A percentile compares a stretch with the other conserved stretches of the same genome.
Evolutionary conservation across 148 eudicot species (phyloP).

Genomic region (Camellia sinensis): DNA sequence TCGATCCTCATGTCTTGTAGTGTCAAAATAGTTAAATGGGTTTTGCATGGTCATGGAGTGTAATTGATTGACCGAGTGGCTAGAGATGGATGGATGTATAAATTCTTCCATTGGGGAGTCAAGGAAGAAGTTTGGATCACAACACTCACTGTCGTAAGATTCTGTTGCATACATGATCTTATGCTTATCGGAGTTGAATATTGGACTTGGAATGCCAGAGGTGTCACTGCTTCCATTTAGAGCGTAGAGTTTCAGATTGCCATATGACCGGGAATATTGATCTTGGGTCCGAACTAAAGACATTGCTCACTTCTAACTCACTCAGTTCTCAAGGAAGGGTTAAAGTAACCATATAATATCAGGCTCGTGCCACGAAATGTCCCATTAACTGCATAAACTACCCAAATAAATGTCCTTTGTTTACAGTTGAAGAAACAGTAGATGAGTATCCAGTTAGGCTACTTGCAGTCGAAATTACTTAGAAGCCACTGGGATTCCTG

Average conservation of each 20-base stretch:
- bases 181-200: constrained; percentile 46
- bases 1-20: neutral
- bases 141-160: constrained; percentile 44
- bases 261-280: constrained; percentile 14
- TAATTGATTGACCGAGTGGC: constrained; percentile 5
- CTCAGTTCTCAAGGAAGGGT: constrained; percentile 5
- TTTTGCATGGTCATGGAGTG: constrained; percentile 11
- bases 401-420: neutral
- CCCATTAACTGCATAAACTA: neutral
- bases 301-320: constrained; percentile 13
- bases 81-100: constrained; percentile 31
- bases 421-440: neutral
- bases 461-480: neutral
- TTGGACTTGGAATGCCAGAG: constrained; percentile 22
- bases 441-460: neutral
- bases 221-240: constrained; percentile 18
- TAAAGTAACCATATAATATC: neutral
- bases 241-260: constrained; percentile 18
- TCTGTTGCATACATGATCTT: constrained; percentile 41
- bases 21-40: constrained; percentile 10
- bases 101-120: constrained; percentile 73
- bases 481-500: neutral
- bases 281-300: constrained; percentile 25
- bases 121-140: constrained; percentile 53
- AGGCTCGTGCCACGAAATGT: neutral